Base-by-base conservation (phyloP, 441 rosid genomes). In the Brassica balearica region DNA sequence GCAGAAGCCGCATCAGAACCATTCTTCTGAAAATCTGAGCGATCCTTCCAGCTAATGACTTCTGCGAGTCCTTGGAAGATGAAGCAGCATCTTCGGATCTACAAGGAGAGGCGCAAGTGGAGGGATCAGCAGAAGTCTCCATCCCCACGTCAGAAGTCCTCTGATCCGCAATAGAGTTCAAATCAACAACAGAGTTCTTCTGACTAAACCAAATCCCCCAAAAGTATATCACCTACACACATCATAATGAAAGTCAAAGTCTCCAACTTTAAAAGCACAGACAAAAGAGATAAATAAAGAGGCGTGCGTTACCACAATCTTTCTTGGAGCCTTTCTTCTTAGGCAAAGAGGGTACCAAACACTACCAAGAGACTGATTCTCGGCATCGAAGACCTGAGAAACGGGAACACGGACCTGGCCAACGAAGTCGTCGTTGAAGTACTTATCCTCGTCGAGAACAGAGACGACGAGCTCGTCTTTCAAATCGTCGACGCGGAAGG, bases 401-500 rank as follows among this genome's bases (percentile, higher is more conserved):
- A 93, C 87, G 0, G 97, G 87, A 58, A 96, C 78, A 75, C 84
- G 86, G 43, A 96, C 82, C 68, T 83, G 89, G 0, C 99, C 99
- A 5, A 96, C 87, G 72, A 91, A 89, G 81, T 93, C 99, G 51
- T 96, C 94, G 46, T 86, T 87, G 82, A 92, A 92, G 85, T 89
- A 96, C 87, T 86, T 91, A 76, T 93, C 99, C 83, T 92, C 99
- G n/a, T 93, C 97, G 68, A 92, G 81, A 41, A 96, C 97, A 73
- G 87, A 80, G 43, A 96, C 72, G 15, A 89, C 74, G 68, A 96
- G 93, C 77, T 92, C 97, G 12, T 92, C 98, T 3, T 85, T 87
- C 91, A 96, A 87, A 83, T 96, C 97, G 22, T 92, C 99, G n/a
- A 96, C 99, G 81, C 83, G 86, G 85, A 96, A 92, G 77, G 89